Base-by-base conservation (phyloP, 192 early-diverging fungal species). In the Backusella macrospora region DNA sequence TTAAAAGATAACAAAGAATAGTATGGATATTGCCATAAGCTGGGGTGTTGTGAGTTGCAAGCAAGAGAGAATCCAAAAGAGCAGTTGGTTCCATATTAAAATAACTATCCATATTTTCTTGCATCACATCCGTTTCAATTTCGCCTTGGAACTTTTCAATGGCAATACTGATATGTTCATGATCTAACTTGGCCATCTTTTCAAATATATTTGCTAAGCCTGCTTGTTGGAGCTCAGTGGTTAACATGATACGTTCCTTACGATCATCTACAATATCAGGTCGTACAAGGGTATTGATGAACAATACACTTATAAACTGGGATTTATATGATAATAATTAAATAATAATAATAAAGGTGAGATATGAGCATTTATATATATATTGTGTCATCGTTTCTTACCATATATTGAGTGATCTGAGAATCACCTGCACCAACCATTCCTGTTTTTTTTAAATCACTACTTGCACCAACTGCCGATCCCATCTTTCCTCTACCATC, bases 401-500 rank as follows among this genome's bases (percentile, higher is more conserved):
- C 91, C 65, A 87, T 89, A 37, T 92, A 80, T 45, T 90, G 86
- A 37, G 82, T 85, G 73, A 92, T 91, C 37, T 71, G 74, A 45
- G 86, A 79, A 16, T 86, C 87, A 48, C 82, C 81, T 15, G 47
- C 70, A 4, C 65, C 76, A 34, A 65, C 71, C 43, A 77, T 62
- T 16, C 90, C 90, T 45, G 87, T 72, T 76, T 88, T 87, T 29
- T 85, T 86, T 68, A 90, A 71, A 65, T 94, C 91, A 23, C 89
- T 88, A 59, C 86, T 88, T 29, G 86, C 92, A n/a, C 91, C 90
- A 0, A 94, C 90, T 46, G 88, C 85, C 70, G 89, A 90, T 15
- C 92, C 92, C 81, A 92, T 91, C 18, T 89, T 86, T 12, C 92
- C 92, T 18, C 91, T 86, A 1, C 91, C 90, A 62, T 92, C 87